phyloP scores from a whole-genome alignment of 1,284 basidiomycete genomes.

The Apiotrichum veenhuisii region DNA sequence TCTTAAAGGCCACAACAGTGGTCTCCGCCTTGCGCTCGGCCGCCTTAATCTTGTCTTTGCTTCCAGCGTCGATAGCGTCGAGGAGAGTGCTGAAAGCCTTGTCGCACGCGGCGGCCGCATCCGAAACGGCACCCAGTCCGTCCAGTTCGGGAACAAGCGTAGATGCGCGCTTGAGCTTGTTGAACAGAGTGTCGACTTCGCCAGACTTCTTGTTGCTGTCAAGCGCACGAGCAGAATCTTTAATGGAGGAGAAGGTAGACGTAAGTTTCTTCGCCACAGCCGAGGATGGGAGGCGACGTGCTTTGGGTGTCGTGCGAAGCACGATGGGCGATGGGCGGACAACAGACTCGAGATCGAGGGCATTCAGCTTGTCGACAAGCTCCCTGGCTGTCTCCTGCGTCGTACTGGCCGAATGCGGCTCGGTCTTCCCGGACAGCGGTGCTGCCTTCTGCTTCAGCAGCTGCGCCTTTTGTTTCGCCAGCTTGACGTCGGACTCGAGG shows the following conservation, averaged over 20 bases:
- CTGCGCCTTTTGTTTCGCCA: background rate
- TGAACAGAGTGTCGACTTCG: conserved; percentile 8
- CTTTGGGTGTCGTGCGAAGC: conserved; percentile 10
- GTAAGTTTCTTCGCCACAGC: conserved; percentile 7
- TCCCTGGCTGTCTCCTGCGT: conserved; percentile 2
- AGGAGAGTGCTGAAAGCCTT: conserved; percentile 24
- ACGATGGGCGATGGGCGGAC: conserved; percentile 10
- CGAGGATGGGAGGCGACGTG: conserved; percentile 21
- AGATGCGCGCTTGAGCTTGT: conserved; percentile 10
- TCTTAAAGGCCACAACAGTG: conserved; percentile 4
- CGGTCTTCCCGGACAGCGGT: too few relatives aligned
- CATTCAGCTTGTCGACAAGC: conserved; percentile 24
- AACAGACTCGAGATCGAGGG: conserved; percentile 21
- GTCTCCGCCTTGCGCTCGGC: conserved; percentile 4
- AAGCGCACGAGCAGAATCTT: conserved; percentile 17
- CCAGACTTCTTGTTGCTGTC: background rate
- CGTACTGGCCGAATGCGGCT: background rate
- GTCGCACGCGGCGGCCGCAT: conserved; percentile 23
- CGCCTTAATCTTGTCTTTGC: background rate
- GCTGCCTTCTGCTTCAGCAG: background rate
- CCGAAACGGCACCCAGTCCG: conserved; percentile 18
- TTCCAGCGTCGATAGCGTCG: conserved; percentile 21
- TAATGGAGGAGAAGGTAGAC: conserved; percentile 19
- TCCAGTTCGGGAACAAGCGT: conserved; percentile 12
- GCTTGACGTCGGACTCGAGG: conserved; percentile 2